Percentiles rank a stretch among this genome's conserved stretches.
Evolutionary conservation across 176 grass and related monocot species (phyloP).

Genomic region (Eleusine indica): DNA sequence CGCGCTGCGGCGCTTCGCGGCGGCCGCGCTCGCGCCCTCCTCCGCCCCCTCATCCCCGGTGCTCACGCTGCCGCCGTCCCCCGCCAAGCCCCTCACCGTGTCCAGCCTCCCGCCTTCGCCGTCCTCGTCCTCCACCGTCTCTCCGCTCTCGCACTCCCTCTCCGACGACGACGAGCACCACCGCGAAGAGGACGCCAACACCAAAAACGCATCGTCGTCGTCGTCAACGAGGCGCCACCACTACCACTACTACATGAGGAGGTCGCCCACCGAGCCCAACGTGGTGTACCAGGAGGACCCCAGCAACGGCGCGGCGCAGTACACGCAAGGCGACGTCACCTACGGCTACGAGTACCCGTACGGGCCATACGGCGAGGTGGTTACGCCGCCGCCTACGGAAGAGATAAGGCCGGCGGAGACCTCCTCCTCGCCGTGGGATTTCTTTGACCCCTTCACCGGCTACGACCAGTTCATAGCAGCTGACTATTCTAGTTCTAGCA

Average conservation of each 20-base stretch:
- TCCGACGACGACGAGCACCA: conserved; percentile 45
- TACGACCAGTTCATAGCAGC: conserved; percentile 59
- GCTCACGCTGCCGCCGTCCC: conserved; percentile 74
- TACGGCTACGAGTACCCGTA: conserved; percentile 48
- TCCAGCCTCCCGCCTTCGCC: conserved; percentile 51
- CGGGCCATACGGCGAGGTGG: conserved; percentile 35
- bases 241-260: conserved; percentile 43
- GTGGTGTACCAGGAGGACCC: conserved; percentile 48
- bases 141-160: conserved; percentile 76
- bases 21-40: conserved; percentile 47
- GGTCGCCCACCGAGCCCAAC: conserved; percentile 49
- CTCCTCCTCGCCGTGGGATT: conserved; percentile 58
- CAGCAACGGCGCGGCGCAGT: conserved; percentile 2
- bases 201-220: not conserved
- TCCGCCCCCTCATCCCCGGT: conserved; percentile 50
- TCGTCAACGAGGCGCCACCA: conserved; percentile 27
- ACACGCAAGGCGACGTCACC: conserved; percentile 7
- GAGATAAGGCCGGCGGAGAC: conserved; percentile 24
- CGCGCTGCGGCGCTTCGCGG: conserved; percentile 65
- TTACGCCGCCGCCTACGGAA: not conserved
- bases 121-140: conserved; percentile 57
- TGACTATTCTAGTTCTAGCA: conserved; percentile 14
- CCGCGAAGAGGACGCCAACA: not conserved
- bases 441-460: conserved; percentile 68
- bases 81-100: conserved; percentile 42